Percentiles rank a stretch among this genome's conserved stretches.
Evolutionary conservation across 495 filamentous ascomycete genomes (phyloP).

Genomic region (Venustampulla echinocandica): DNA sequence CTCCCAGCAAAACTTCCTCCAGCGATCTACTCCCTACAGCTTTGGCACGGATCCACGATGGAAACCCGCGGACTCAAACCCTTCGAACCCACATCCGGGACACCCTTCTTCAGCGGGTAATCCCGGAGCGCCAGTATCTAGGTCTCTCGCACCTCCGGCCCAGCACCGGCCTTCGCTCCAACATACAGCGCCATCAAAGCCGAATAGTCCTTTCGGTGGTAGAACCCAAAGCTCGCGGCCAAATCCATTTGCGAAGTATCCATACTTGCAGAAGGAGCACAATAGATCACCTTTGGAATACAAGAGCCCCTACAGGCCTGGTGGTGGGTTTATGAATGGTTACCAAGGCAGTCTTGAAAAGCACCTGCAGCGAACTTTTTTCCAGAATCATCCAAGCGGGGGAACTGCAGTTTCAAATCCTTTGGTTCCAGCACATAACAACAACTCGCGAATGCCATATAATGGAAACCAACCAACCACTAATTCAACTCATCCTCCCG

Average conservation of each 20-base stretch:
- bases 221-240: conserved; percentile 5
- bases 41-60: conserved; percentile 19
- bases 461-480: background rate
- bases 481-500: background rate
- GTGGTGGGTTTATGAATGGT: conserved; percentile 46
- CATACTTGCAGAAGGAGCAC: conserved; percentile 43
- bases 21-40: conserved; percentile 15
- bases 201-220: conserved; percentile 9
- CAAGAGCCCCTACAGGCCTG: conserved; percentile 43
- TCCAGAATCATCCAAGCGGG: conserved; percentile 9
- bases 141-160: conserved; percentile 3
- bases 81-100: background rate
- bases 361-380: conserved; percentile 26
- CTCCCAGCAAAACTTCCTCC: conserved; percentile 32
- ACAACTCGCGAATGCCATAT: background rate
- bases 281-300: conserved; percentile 35
- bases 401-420: conserved; percentile 16
- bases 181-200: conserved; percentile 4
- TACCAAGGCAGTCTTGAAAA: conserved; percentile 42
- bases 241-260: conserved; percentile 31
- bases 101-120: too few species aligned
- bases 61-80: background rate
- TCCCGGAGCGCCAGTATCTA: background rate
- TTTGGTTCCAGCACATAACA: background rate
- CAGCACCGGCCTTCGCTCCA: background rate